Evolutionary conservation across 345 rosid species (phyloP).

Genomic region (Eucalyptus marginata): DNA sequence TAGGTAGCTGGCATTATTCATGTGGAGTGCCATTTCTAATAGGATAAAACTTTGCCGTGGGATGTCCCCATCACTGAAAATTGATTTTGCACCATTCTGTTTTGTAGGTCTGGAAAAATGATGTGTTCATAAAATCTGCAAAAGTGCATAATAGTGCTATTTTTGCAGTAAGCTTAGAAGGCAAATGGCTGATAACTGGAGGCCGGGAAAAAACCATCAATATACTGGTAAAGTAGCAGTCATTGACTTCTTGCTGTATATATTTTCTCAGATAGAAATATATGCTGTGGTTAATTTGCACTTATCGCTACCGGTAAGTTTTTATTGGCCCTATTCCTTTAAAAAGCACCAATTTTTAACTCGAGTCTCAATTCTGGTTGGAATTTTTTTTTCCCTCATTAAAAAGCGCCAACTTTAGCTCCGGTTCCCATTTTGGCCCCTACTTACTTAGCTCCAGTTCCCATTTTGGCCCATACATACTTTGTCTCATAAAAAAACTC

Average conservation of each 20-base stretch:
- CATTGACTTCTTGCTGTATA: neutral
- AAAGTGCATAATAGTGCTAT: slow-evolving; percentile 53
- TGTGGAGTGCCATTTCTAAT: neutral
- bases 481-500: neutral
- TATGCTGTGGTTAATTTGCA: neutral
- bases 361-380: neutral
- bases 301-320: neutral
- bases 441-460: neutral
- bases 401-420: neutral
- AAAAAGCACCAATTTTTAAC: neutral
- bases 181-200: slow-evolving; percentile 58
- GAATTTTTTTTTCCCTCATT: neutral
- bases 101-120: slow-evolving; percentile 74
- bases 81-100: neutral
- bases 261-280: neutral
- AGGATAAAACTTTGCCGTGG: neutral
- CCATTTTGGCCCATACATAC: neutral
- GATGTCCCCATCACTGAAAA: neutral
- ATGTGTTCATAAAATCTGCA: slow-evolving; percentile 31
- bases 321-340: neutral
- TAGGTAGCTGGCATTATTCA: neutral
- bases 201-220: slow-evolving; percentile 80
- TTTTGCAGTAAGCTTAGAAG: slow-evolving; percentile 42
- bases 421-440: neutral
- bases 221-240: slow-evolving; percentile 38